These are phyloP conservation scores for Penicillium tannophilum DNA, from an alignment of 495 filamentous ascomycete genomes.

Conservation along the genomic window DNA sequence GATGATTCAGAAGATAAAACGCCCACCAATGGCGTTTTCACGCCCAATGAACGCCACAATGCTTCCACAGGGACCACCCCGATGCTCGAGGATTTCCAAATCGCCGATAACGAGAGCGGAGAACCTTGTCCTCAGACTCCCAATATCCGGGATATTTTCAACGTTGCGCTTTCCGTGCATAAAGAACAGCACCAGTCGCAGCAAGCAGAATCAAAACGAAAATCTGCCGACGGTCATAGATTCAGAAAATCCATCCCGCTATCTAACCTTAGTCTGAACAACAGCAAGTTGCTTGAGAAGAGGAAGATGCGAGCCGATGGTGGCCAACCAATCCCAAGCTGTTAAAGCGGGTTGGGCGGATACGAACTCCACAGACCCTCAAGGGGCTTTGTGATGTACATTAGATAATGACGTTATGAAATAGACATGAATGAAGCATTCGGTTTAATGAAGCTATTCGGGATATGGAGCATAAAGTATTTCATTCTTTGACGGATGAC, in stretches of 20 bases:
- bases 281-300: slow-evolving; percentile 3
- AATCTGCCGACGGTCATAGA: not conserved
- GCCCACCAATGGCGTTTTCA: not conserved
- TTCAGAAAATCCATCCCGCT: not conserved
- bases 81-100: not conserved
- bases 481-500: too few species aligned
- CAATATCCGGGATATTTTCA: slow-evolving; percentile 2
- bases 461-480: too few species aligned
- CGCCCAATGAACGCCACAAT: not conserved
- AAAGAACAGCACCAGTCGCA: not conserved
- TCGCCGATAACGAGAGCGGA: not conserved
- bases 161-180: slow-evolving; percentile 2
- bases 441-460: too few species aligned
- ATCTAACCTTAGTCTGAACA: not conserved
- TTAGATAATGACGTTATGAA: too few species aligned
- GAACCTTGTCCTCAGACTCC: not conserved
- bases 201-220: not conserved
- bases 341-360: not conserved
- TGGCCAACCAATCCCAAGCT: not conserved
- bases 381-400: too few species aligned
- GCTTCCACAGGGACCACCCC: not conserved
- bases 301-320: not conserved
- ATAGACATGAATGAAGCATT: too few species aligned
- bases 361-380: not conserved
- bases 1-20: slow-evolving; percentile 60